A percentile compares a stretch with the other conserved stretches of the same genome.
Evolutionary conservation across 306 rosid species (phyloP).

Genomic region (Hippophae gyantsensis): DNA sequence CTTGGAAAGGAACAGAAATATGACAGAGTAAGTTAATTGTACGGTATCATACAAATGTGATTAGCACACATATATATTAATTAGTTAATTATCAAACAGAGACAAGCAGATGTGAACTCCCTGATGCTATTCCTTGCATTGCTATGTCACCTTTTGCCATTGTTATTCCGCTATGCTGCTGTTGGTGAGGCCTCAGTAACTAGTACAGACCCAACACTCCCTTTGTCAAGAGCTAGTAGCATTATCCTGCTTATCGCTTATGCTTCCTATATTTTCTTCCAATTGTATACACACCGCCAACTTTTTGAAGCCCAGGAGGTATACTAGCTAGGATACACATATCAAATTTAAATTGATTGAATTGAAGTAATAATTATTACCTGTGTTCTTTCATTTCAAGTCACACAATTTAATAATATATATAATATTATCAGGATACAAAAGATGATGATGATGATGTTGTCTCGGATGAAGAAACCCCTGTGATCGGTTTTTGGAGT

Average conservation of each 20-base stretch:
- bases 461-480: constrained; percentile 30
- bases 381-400: no score
- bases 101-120: constrained; percentile 84
- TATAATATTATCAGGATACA: constrained; percentile 22
- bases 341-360: no score
- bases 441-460: constrained; percentile 25
- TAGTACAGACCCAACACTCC: constrained; percentile 30
- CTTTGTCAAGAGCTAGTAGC: constrained; percentile 67
- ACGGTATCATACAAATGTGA: no score
- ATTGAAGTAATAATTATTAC: no score
- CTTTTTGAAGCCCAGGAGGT: constrained; percentile 64
- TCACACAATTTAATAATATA: no score
- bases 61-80: no score
- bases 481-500: constrained; percentile 80
- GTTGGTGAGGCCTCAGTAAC: constrained; percentile 4
- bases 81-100: constrained; percentile 24
- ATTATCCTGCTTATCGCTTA: constrained; percentile 67
- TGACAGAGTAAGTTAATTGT: constrained; percentile 52
- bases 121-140: constrained; percentile 57
- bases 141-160: constrained; percentile 71
- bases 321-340: not conserved
- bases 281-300: constrained; percentile 66
- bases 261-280: constrained; percentile 60
- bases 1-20: constrained; percentile 42
- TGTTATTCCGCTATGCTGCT: constrained; percentile 44